Evolutionary conservation across 345 rosid genomes (phyloP), one percentile per base, ranked within the genome.

Genomic region (Geranium brycei): DNA sequence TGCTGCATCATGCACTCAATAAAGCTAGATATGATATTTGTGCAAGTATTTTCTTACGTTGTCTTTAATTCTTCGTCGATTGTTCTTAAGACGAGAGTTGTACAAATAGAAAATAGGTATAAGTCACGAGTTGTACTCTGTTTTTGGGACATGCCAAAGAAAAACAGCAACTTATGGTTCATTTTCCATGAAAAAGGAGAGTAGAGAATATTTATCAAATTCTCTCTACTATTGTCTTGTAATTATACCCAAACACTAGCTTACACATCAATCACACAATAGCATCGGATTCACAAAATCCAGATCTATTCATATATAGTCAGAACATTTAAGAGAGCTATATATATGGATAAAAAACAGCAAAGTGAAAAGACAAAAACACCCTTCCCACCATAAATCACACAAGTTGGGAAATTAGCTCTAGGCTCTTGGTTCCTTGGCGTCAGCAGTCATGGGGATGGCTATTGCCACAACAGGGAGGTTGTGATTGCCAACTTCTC

Each of bases 401-500:
- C 28, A 23, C 28, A 23, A 3, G 10, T 62, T 38, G 47, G 28
- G 28, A 23, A 23, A 23, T 38, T 5, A 38, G 19, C 16, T 19
- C 35, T 8, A 11, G 3, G 64, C 41, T 69, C 58, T 61, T 0
- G 78, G 71, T 60, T 65, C 64, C 64, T 73, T 77, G 68, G 30
- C 69, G 32, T 23, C 1, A 23, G 28, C 28, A 23, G 28, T 23
- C 1, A 23, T 23, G 28, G 28, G 28, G 28, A 23, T 23, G 28
- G 28, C 28, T 23, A 70, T 28, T 70, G 66, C 75, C 32, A 41
- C 28, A 23, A 70, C 41, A 17, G 76, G 19, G 14, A 72, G 28
- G 1, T 23, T 31, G 51, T 10, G 8, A 38, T 38, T 38, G 47
- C 66, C 73, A 7, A 77, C 76, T 71, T 76, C 81, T 23, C 28